Evolutionary conservation across 352 stramenopile genomes (phyloP).

Genomic region (Peronosclerospora sorghi): DNA sequence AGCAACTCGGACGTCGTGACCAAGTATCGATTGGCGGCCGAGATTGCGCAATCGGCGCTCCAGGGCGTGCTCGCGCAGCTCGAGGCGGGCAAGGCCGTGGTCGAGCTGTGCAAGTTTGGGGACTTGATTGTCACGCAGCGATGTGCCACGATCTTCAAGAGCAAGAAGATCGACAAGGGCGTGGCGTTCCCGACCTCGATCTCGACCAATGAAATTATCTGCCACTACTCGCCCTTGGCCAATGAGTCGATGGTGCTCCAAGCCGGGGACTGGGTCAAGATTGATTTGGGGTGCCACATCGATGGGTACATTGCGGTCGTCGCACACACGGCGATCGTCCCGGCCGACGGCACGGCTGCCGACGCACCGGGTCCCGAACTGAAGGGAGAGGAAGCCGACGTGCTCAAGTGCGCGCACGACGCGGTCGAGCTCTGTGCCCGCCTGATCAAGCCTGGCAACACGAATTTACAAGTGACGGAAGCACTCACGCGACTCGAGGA

Average conservation of each 20-base stretch:
- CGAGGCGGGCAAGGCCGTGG: slow-evolving; percentile 86
- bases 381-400: slow-evolving; percentile 82
- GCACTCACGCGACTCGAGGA: slow-evolving; percentile 91
- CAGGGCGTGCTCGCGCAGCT: slow-evolving; percentile 92
- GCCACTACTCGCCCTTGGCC: slow-evolving; percentile 95
- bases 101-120: slow-evolving; percentile 93
- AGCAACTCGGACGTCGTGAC: slow-evolving; percentile 88
- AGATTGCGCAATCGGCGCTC: slow-evolving; percentile 97
- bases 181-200: slow-evolving; percentile 99
- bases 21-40: slow-evolving; percentile 97
- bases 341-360: slow-evolving; percentile 50
- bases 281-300: slow-evolving; percentile 98
- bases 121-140: slow-evolving; percentile 78
- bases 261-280: slow-evolving; percentile 85
- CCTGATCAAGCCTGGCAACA: slow-evolving; percentile 96
- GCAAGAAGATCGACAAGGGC: slow-evolving; percentile 95
- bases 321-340: slow-evolving; percentile 95
- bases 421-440: slow-evolving; percentile 93
- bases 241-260: slow-evolving; percentile 70
- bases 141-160: slow-evolving; percentile 92
- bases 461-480: slow-evolving; percentile 92
- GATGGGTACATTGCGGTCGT: slow-evolving; percentile 98
- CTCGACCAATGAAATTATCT: slow-evolving; percentile 98
- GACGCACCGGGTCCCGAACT: slow-evolving; percentile 49
- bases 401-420: slow-evolving; percentile 95